Percentiles rank a stretch among this genome's conserved stretches.
These are phyloP conservation scores for Calonectria pseudoreteaudii DNA, from an alignment of 2,329 filamentous ascomycete species.

Conservation along the genomic window DNA sequence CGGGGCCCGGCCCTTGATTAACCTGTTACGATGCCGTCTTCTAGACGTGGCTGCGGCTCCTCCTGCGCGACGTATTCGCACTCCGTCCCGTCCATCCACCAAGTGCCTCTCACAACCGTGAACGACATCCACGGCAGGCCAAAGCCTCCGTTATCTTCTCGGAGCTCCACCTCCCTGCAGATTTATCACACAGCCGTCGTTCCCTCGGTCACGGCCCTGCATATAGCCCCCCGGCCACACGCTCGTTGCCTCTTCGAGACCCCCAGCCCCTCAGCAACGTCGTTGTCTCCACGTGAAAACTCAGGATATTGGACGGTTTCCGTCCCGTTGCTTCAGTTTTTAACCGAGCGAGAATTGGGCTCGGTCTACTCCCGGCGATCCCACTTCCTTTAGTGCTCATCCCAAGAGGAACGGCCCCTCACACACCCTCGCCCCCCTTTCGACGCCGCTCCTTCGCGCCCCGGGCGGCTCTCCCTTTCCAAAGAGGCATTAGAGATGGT, in stretches of 20 bases:
- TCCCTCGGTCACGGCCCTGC: constrained; percentile 12
- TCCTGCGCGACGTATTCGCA: constrained; percentile 2
- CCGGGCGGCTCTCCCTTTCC: constrained; percentile 18
- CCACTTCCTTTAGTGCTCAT: not conserved
- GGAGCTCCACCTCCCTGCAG: constrained; percentile 19
- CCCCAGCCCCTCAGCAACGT: constrained; percentile 12
- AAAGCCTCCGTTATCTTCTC: constrained; percentile 28
- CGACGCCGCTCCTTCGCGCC: constrained; percentile 3
- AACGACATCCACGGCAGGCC: constrained; percentile 6
- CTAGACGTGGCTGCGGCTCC: constrained; percentile 5
- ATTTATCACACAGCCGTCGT: constrained; percentile 22
- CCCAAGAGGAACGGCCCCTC: not conserved
- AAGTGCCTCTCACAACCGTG: constrained; percentile 9
- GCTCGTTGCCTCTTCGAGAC: not conserved
- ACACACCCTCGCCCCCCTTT: not conserved
- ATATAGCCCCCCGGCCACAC: not conserved
- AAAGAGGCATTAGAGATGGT: constrained; percentile 11
- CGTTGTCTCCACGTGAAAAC: constrained; percentile 9
- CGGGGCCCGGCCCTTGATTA: not conserved
- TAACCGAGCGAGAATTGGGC: constrained; percentile 29
- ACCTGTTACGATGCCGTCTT: constrained; percentile 10
- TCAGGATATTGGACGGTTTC: constrained; percentile 31
- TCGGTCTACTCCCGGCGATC: not conserved
- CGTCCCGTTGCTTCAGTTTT: constrained; percentile 29
- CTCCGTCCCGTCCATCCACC: constrained; percentile 7